Conservation (phyloP, 345 rosid genomes). For the Zanthoxylum bungeanum region DNA sequence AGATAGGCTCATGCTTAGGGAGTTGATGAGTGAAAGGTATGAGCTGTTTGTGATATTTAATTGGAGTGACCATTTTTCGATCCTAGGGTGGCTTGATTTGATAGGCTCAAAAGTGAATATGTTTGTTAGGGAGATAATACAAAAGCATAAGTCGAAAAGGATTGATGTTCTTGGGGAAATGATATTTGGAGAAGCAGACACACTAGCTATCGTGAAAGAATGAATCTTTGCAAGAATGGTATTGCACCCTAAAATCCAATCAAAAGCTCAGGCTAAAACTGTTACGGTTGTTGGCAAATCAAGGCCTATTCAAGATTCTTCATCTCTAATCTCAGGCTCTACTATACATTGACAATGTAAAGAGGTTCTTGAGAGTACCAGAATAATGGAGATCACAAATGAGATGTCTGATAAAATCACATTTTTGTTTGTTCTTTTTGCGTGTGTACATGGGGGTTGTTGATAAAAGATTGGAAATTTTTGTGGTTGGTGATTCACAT, state of each 20-base stretch:
- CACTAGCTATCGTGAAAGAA: conserved; percentile 48
- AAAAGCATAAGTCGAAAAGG: conserved; percentile 47
- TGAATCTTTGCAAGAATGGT: conserved; percentile 63
- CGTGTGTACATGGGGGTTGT: conserved; percentile 74
- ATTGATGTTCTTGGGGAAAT: conserved; percentile 38
- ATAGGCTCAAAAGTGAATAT: conserved; percentile 50
- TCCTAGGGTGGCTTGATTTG: conserved; percentile 31
- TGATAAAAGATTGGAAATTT: conserved; percentile 57
- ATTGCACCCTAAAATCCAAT: conserved; percentile 47
- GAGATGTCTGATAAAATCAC: conserved; percentile 59
- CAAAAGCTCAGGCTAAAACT: conserved; percentile 57
- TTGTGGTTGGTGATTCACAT: conserved; percentile 45
- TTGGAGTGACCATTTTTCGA: conserved; percentile 56
- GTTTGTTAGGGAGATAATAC: conserved; percentile 55
- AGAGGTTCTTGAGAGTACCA: conserved; percentile 61
- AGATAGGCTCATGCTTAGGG: conserved; percentile 33
- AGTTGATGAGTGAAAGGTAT: conserved; percentile 44
- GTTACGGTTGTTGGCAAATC: conserved; percentile 32
- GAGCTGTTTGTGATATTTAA: conserved; percentile 61
- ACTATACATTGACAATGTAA: conserved; percentile 50
- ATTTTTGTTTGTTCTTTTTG: conserved; percentile 53
- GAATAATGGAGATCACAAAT: conserved; percentile 44
- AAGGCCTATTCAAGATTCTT: conserved; percentile 40
- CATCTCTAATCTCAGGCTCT: conserved; percentile 67
- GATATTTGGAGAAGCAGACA: conserved; percentile 60